Evolutionary conservation across 1,284 basidiomycete genomes (phyloP).

Genomic region (Malassezia brasiliensis): DNA sequence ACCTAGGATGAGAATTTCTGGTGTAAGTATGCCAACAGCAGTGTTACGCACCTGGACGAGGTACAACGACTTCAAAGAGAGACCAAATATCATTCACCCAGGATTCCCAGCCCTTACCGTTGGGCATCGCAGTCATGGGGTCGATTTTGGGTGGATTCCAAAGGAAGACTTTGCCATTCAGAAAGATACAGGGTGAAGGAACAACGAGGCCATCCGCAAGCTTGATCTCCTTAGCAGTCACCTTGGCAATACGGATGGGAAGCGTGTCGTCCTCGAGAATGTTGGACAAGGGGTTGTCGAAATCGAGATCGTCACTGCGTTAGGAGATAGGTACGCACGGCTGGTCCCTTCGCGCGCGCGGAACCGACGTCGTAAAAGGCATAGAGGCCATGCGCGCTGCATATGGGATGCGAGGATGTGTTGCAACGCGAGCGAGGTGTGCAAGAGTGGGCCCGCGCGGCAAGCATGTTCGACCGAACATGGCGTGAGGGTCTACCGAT

Average conservation of each 20-base stretch:
- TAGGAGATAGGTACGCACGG: neutral
- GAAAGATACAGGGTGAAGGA: conserved; percentile 65
- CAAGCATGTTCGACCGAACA: no score
- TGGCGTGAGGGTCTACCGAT: no score
- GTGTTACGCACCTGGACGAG: conserved; percentile 63
- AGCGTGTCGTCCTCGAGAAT: conserved; percentile 12
- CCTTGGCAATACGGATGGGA: conserved; percentile 13
- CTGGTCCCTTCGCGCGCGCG: neutral
- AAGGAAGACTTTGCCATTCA: conserved; percentile 72
- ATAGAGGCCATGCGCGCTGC: neutral
- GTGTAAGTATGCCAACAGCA: neutral
- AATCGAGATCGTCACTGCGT: neutral
- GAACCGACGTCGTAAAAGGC: neutral
- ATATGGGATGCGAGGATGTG: no score
- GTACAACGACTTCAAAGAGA: conserved; percentile 68
- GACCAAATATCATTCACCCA: conserved; percentile 68
- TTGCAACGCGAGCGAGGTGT: no score
- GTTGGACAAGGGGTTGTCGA: conserved; percentile 4
- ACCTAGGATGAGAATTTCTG: conserved; percentile 79
- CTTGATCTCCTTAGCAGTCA: neutral
- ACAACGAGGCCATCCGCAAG: conserved; percentile 58
- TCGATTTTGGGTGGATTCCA: conserved; percentile 68
- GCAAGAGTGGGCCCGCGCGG: no score
- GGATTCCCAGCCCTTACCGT: conserved; percentile 49
- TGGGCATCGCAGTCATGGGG: conserved; percentile 49